Percentiles rank a stretch among this genome's conserved stretches.
Evolutionary conservation across 306 rosid genomes (phyloP).

Genomic region (Hippophae rhamnoides): DNA sequence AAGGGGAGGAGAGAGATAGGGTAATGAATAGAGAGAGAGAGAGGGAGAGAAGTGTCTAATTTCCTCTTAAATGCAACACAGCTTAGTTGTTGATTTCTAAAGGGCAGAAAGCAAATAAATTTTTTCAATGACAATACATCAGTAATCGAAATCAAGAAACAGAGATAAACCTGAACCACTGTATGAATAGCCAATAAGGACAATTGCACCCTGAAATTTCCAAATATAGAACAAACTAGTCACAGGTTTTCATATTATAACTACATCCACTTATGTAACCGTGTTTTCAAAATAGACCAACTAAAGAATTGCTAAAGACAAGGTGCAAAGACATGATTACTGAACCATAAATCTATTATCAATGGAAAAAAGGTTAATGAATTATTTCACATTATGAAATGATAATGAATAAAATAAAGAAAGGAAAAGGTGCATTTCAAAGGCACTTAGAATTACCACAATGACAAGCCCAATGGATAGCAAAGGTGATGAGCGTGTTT

Average conservation of each 20-base stretch:
- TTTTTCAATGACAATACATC: conserved; percentile 7
- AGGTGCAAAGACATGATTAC: background rate
- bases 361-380: too few relatives aligned
- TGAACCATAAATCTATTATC: too few relatives aligned
- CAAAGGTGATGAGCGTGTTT: conserved; percentile 42
- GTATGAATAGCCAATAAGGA: conserved; percentile 64
- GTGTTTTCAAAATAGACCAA: background rate
- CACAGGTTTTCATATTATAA: conserved; percentile 9
- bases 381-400: background rate
- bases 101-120: background rate
- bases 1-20: background rate
- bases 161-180: conserved; percentile 67
- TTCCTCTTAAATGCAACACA: background rate
- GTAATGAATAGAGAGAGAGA: too few relatives aligned
- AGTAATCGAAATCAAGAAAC: conserved; percentile 13
- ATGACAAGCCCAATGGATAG: conserved; percentile 30
- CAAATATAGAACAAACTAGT: conserved; percentile 17
- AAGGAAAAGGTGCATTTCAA: background rate
- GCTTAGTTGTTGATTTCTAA: background rate
- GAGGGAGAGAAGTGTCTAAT: background rate
- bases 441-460: conserved; percentile 21
- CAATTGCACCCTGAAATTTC: conserved; percentile 68
- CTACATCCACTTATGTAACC: background rate
- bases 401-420: background rate
- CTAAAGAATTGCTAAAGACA: background rate